Evolutionary conservation across 1,284 basidiomycete species (phyloP).

Genomic region (Pterula multifida): DNA sequence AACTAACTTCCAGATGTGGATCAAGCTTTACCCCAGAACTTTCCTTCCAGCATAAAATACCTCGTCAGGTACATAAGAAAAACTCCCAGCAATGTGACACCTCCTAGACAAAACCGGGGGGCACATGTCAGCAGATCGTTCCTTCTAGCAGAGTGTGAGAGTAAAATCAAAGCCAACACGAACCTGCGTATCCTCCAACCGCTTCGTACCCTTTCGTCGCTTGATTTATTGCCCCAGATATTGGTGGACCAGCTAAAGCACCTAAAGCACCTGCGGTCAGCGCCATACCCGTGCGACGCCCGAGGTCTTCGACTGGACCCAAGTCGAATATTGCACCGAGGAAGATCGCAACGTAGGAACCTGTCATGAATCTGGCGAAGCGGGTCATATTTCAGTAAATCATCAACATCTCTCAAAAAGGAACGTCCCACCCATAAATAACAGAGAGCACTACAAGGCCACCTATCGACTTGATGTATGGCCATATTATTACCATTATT

Average conservation of each 20-base stretch:
- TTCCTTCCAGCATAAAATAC: slow-evolving; percentile 1
- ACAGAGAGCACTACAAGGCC: slow-evolving; percentile 28
- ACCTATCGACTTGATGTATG: slow-evolving; percentile 25
- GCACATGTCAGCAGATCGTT: too few species aligned
- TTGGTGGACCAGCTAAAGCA: slow-evolving; percentile 41
- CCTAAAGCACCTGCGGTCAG: slow-evolving; percentile 37
- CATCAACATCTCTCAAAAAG: neutral
- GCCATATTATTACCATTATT: slow-evolving; percentile 40
- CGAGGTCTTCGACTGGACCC: slow-evolving; percentile 47
- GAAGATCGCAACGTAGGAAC: slow-evolving; percentile 44
- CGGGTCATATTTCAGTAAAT: neutral
- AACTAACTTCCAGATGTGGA: too few species aligned
- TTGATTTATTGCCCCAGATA: slow-evolving; percentile 42
- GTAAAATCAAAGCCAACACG: slow-evolving; percentile 7
- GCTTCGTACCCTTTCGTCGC: slow-evolving; percentile 26
- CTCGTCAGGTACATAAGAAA: neutral
- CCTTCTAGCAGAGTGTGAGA: too few species aligned
- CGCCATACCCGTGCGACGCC: slow-evolving; percentile 45
- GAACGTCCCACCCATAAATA: slow-evolving; percentile 30
- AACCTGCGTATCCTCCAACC: slow-evolving; percentile 16
- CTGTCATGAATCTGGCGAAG: slow-evolving; percentile 40
- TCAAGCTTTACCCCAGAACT: neutral
- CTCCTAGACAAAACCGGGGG: neutral
- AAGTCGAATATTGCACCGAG: slow-evolving; percentile 44
- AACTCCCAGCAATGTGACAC: neutral